phyloP scores from a whole-genome alignment of 2,329 filamentous ascomycete genomes.

The Fusarium secorum region DNA sequence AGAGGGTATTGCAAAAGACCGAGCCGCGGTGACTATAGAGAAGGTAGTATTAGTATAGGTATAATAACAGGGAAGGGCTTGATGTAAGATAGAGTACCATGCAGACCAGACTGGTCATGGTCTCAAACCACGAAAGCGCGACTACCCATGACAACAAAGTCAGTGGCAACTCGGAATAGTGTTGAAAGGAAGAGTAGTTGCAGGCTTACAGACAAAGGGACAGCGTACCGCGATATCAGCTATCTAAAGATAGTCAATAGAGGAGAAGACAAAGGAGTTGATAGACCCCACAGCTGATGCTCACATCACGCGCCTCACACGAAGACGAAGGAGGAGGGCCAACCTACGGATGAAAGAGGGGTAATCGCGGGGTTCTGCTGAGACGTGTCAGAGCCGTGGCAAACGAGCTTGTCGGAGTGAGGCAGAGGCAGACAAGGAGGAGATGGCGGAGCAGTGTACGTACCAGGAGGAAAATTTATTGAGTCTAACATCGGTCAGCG shows the following conservation, averaged over 20 bases:
- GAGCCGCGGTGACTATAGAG: too few species aligned
- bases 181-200: neutral
- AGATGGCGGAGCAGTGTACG: too few species aligned
- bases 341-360: neutral
- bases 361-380: neutral
- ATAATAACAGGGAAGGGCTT: neutral
- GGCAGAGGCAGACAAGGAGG: neutral
- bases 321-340: neutral
- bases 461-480: neutral
- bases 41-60: neutral
- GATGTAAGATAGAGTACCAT: neutral
- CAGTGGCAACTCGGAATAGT: neutral
- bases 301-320: too few species aligned
- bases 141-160: neutral
- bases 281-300: too few species aligned
- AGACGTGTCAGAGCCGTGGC: neutral
- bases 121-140: neutral
- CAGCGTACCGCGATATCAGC: neutral
- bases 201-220: neutral
- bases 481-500: neutral
- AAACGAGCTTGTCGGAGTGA: neutral
- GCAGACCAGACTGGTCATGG: neutral
- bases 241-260: neutral
- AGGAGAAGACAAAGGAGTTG: too few species aligned
- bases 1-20: rapidly evolving